Conservation (phyloP, 139 green algal genomes). For the Chlamydomonas sp. region DNA sequence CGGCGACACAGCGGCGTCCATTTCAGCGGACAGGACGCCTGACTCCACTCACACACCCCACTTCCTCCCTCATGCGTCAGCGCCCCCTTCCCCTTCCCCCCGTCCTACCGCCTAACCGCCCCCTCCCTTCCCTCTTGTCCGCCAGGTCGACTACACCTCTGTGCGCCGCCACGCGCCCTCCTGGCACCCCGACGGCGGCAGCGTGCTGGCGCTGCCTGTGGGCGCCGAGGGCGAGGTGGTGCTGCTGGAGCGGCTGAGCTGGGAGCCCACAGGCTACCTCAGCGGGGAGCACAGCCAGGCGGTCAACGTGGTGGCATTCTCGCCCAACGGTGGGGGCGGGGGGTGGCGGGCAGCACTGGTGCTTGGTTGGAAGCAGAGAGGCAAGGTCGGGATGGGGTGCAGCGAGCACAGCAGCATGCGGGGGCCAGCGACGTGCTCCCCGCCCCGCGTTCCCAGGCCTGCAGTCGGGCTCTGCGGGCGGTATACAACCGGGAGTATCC, state of each 20-base stretch:
- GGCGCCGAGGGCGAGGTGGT: constrained; percentile 56
- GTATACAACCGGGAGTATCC: no score
- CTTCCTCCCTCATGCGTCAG: not conserved
- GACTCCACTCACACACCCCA: no score
- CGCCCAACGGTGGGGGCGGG: constrained; percentile 73
- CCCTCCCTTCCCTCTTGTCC: not conserved
- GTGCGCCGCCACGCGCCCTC: constrained; percentile 37
- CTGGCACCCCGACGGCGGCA: constrained; percentile 80
- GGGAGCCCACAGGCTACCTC: constrained; percentile 47
- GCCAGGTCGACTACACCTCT: constrained; percentile 48
- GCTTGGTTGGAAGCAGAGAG: no score
- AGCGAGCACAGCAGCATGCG: no score
- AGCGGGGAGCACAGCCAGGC: constrained; percentile 55
- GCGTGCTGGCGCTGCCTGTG: constrained; percentile 66
- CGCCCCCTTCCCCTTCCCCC: not conserved
- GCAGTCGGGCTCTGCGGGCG: no score
- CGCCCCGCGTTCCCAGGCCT: no score
- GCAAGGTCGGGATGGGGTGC: no score
- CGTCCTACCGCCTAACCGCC: not conserved
- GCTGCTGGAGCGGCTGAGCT: constrained; percentile 77
- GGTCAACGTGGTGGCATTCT: constrained; percentile 74
- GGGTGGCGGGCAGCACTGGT: not conserved
- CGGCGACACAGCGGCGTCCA: not conserved
- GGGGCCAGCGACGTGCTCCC: no score
- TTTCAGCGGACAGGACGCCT: not conserved